phyloP scores from a whole-genome alignment of 2,329 filamentous ascomycete genomes.

The Beauveria sp. region DNA sequence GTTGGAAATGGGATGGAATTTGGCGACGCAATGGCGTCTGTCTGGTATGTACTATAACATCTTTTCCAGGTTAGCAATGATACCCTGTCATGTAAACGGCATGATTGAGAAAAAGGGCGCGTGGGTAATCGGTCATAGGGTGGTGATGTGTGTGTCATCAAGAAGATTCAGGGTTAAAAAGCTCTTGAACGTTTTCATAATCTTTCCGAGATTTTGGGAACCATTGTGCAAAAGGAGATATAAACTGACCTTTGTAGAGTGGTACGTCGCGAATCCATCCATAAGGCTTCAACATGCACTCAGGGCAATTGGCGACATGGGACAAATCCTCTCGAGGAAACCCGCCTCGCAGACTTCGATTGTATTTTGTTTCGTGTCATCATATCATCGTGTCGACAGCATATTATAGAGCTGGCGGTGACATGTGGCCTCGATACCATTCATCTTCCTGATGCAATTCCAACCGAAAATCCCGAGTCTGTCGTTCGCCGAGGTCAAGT shows the following conservation, averaged over 20 bases:
- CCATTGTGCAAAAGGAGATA: conserved; percentile 14
- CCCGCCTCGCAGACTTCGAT: conserved; percentile 16
- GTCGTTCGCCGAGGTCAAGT: conserved; percentile 29
- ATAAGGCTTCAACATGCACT: conserved; percentile 7
- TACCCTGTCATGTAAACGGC: conserved; percentile 24
- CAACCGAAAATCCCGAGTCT: conserved; percentile 35
- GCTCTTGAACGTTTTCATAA: conserved; percentile 53
- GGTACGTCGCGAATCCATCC: neutral
- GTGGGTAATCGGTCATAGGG: conserved; percentile 41
- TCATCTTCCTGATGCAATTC: conserved; percentile 37
- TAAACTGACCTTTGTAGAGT: conserved; percentile 37
- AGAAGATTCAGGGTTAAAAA: conserved; percentile 60
- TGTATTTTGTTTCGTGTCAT: conserved; percentile 20
- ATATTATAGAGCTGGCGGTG: conserved; percentile 36
- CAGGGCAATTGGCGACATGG: conserved; percentile 3
- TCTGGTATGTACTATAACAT: neutral
- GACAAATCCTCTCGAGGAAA: neutral
- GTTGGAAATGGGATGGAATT: neutral
- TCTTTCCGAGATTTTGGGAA: conserved; percentile 37
- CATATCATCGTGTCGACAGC: conserved; percentile 21
- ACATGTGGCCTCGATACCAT: conserved; percentile 37
- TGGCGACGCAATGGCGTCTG: neutral
- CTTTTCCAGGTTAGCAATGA: conserved; percentile 28
- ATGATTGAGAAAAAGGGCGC: conserved; percentile 8
- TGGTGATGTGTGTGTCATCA: conserved; percentile 53